phyloP scores from a whole-genome alignment of 2,329 filamentous ascomycete species.

The Cercospora sojina region DNA sequence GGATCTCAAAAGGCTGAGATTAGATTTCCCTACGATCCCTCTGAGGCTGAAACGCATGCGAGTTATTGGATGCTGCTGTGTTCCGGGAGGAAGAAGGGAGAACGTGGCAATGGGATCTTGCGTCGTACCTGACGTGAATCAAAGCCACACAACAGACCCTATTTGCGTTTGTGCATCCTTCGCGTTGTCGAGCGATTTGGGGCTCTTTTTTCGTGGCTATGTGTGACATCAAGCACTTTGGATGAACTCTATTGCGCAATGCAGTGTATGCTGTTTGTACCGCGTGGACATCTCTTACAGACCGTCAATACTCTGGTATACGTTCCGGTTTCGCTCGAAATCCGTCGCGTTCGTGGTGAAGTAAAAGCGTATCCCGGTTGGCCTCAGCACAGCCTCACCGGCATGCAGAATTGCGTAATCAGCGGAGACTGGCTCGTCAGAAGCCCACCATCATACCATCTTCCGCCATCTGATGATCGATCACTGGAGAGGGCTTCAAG shows the following conservation, averaged over 20 bases:
- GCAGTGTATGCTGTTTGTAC: background rate
- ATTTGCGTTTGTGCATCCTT: conserved; percentile 7
- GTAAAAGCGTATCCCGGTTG: background rate
- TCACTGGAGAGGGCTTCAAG: background rate
- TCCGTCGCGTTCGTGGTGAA: background rate
- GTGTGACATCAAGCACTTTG: conserved; percentile 5
- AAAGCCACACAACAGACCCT: conserved; percentile 19
- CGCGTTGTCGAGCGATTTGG: background rate
- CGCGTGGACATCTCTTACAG: background rate
- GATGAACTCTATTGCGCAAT: background rate
- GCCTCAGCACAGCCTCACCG: conserved; percentile 20
- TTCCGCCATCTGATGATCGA: background rate
- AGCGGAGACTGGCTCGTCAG: background rate
- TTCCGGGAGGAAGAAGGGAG: background rate
- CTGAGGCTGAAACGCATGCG: conserved; percentile 22
- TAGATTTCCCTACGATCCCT: conserved; percentile 21
- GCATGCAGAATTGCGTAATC: conserved; percentile 14
- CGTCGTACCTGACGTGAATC: conserved; percentile 20
- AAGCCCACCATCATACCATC: background rate
- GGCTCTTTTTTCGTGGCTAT: conserved; percentile 8
- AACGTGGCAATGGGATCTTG: conserved; percentile 4
- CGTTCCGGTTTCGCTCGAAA: background rate
- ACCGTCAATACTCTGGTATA: background rate
- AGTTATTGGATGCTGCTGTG: conserved; percentile 1
- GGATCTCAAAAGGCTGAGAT: conserved; percentile 21